phyloP scores from a whole-genome alignment of 1,139 yeast genomes.

The Taphrina flavorubra region DNA sequence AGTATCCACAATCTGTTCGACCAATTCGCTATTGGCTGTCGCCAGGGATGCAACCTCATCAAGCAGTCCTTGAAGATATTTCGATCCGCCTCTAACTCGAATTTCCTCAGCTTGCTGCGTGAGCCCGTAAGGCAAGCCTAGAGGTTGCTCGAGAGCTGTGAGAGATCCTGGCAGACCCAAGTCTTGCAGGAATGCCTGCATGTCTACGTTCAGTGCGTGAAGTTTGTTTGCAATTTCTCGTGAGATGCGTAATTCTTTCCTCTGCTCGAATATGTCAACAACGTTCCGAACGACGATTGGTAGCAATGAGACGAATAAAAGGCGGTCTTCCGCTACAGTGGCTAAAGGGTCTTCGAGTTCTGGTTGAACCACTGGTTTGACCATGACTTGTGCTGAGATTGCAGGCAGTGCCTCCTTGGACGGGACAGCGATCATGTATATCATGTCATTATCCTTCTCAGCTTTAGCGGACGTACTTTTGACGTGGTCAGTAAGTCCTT shows the following conservation, averaged over 20 bases:
- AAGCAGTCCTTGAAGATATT: conserved; percentile 56
- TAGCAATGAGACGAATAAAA: conserved; percentile 62
- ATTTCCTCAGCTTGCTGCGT: conserved; percentile 63
- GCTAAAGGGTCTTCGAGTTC: conserved; percentile 52
- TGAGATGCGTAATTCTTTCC: conserved; percentile 64
- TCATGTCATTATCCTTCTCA: conserved; percentile 79
- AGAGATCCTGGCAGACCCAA: conserved; percentile 64
- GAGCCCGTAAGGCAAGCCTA: conserved; percentile 65
- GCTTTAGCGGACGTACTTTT: conserved; percentile 60
- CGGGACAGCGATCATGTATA: conserved; percentile 73
- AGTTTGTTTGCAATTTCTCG: conserved; percentile 62
- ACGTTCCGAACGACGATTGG: conserved; percentile 73
- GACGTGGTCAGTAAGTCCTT: conserved; percentile 58
- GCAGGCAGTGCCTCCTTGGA: conserved; percentile 55
- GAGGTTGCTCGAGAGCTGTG: conserved; percentile 68
- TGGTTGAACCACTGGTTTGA: conserved; percentile 58
- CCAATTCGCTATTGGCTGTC: conserved; percentile 54
- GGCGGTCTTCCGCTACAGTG: conserved; percentile 41
- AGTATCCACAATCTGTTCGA: conserved; percentile 58
- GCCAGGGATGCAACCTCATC: conserved; percentile 58
- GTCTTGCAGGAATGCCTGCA: conserved; percentile 51
- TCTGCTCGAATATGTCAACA: conserved; percentile 70
- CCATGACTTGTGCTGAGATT: conserved; percentile 63
- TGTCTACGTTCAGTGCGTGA: conserved; percentile 56
- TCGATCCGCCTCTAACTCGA: conserved; percentile 61